Evolutionary conservation across 1,139 yeast species (phyloP), one percentile per base, ranked within the genome.

Genomic region (Suzukiozyma palmioleophila): DNA sequence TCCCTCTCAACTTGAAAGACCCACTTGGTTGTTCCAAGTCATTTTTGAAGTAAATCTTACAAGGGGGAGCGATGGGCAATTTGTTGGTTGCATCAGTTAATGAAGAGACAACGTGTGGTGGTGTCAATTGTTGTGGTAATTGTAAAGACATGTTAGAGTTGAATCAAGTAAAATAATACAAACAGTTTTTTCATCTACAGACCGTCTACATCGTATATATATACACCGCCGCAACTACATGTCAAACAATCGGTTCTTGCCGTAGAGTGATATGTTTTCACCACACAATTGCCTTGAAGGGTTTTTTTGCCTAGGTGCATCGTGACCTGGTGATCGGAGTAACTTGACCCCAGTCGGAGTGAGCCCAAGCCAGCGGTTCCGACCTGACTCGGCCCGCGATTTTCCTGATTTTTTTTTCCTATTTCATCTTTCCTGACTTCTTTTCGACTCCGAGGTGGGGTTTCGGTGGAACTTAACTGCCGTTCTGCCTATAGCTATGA

Each of bases 1-100:
- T 69, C 0, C 89, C 89, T 49, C 90, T 65, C 24, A 81, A 65
- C 54, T 84, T 84, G 67, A 83, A 84, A 37, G 85, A 77, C 1
- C 90, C 89, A 12, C 83, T 70, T 3, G 90, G 89, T 52, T 84
- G 92, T 27, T 77, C 68, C 46, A 67, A 68, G 50, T 84, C 92
- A 43, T 78, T 75, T 53, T 84, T 84, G 44, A 82, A 62, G 26
- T 68, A 64, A 5, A 81, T 67, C 24, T 75, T 69, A 43, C 81
- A 77, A 22, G 71, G 70, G 2, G 70, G 63, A 25, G 51, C 36
- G 40, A 52, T 22, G 35, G 61, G 51, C 54, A 71, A 39, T 49
- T 50, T 37, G 50, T 62, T 33, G 15, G 66, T 50, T 42, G 66
- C 61, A 25, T 71, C 74, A 3, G 65, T 53, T 37, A 77, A 52